Conservation (phyloP, 2,329 filamentous ascomycete genomes). For the Elsinoe arachidis region DNA sequence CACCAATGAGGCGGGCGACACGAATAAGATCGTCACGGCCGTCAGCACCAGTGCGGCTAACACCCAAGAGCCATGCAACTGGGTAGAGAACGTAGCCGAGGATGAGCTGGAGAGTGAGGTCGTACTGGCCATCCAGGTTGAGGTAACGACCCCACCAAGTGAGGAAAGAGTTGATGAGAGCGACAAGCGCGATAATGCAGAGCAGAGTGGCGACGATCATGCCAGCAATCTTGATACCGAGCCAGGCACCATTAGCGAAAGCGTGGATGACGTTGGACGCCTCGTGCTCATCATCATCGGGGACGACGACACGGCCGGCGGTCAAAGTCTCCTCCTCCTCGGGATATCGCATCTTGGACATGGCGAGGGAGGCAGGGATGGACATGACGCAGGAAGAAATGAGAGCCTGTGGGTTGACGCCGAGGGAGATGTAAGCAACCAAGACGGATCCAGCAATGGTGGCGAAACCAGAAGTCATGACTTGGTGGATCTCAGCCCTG, state of each 20-base stretch:
- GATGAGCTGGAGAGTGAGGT: constrained; percentile 66
- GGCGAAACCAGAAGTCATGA: constrained; percentile 87
- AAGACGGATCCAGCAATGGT: constrained; percentile 85
- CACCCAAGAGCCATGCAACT: constrained; percentile 71
- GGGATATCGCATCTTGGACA: constrained; percentile 82
- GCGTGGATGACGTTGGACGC: constrained; percentile 77
- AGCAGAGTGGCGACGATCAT: constrained; percentile 75
- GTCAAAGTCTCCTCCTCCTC: constrained; percentile 82
- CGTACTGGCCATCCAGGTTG: constrained; percentile 56
- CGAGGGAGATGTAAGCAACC: constrained; percentile 75
- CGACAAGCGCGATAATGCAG: constrained; percentile 72
- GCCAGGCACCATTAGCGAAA: constrained; percentile 75
- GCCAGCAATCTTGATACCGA: constrained; percentile 77
- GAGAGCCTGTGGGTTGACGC: constrained; percentile 73
- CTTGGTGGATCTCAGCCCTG: constrained; percentile 77
- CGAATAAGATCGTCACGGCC: constrained; percentile 48
- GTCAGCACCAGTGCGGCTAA: constrained; percentile 48
- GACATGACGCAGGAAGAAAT: constrained; percentile 94
- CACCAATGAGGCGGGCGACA: constrained; percentile 70
- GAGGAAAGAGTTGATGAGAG: constrained; percentile 64
- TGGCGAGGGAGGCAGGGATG: constrained; percentile 80
- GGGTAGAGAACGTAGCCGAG: constrained; percentile 72
- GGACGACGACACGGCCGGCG: constrained; percentile 69
- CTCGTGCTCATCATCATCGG: constrained; percentile 66
- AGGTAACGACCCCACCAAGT: constrained; percentile 77